Evolutionary conservation across 2,329 filamentous ascomycete species (phyloP), one percentile per base, ranked within the genome.

Genomic region (Ophiostoma tasmaniense): DNA sequence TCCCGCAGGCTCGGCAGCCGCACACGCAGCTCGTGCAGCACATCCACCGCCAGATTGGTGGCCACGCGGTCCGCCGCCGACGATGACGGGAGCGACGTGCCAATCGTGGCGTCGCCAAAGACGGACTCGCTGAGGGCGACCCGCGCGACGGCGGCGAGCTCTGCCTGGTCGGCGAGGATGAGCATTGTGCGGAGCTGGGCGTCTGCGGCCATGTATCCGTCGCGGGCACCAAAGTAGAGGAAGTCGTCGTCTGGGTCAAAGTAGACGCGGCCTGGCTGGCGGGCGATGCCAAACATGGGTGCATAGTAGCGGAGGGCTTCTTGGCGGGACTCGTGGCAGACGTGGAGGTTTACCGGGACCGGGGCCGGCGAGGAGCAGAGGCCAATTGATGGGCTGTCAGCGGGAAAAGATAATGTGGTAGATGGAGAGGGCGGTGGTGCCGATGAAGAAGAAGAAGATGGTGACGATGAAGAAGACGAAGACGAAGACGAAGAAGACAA

Each of bases 111-210:
- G 14, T 66, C 67, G 66, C 71, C 70, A 42, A 83, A 80, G 25
- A 84, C 74, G 3, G 76, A 76, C 70, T 83, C 82, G 73, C 79
- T 82, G 68, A 84, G 75, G 42, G 82, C 82, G 28, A 84, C 73
- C 13, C 79, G 77, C 42, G 77, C 77, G 22, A 84, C 78, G 13
- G 72, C 69, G 10, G 76, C 77, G 64, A 83, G 76, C 71, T 84
- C 80, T 11, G 73, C 73, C 6, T 76, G 78, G 61, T 77, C 76
- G 71, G 78, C 80, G 73, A 83, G 76, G 67, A 78, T 74, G 75
- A 83, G 77, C 73, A 79, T 79, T 17, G 80, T 81, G 66, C 78
- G 77, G 68, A 84, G 80, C 71, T 83, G 79, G 6, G 81, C 77
- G 69, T 80, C 78, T 66, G 81, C 77, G 25, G 79, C 80, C 78